Evolutionary conservation across 345 rosid genomes (phyloP).

Genomic region (Viola odorata): DNA sequence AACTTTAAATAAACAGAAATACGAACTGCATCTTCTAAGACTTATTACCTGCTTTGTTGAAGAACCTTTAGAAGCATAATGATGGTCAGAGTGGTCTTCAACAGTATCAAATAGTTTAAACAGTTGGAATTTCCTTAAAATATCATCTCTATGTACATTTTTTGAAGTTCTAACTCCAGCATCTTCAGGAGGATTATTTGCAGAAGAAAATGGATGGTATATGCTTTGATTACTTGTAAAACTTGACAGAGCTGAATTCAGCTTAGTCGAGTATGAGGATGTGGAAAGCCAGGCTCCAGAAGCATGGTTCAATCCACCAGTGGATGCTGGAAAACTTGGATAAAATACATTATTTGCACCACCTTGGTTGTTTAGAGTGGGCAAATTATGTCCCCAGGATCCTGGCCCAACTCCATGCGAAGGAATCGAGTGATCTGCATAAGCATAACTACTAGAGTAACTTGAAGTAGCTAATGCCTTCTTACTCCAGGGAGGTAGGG

Average conservation of each 20-base stretch:
- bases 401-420: constrained; percentile 18
- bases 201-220: constrained; percentile 11
- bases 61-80: constrained; percentile 35
- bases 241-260: constrained; percentile 1
- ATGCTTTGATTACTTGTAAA: constrained; percentile 4
- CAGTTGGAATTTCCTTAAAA: constrained; percentile 40
- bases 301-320: constrained; percentile 10
- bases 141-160: constrained; percentile 37
- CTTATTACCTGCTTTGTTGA: constrained; percentile 47
- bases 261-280: constrained; percentile 11
- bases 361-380: constrained; percentile 11
- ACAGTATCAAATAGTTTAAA: constrained; percentile 79
- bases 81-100: constrained; percentile 65
- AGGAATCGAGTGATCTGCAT: constrained; percentile 8
- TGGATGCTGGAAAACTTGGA: constrained; percentile 8
- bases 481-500: constrained; percentile 15
- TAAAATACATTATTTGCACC: constrained; percentile 8
- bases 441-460: constrained; percentile 17
- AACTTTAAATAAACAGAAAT: background rate
- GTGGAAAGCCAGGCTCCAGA: constrained; percentile 8
- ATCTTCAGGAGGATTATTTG: constrained; percentile 22
- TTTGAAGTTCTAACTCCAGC: constrained; percentile 26
- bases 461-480: constrained; percentile 19
- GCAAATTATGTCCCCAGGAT: constrained; percentile 2
- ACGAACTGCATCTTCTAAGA: constrained; percentile 8